Evolutionary conservation across 305 asterid genomes (phyloP).

Genomic region (Solanum hybrid): DNA sequence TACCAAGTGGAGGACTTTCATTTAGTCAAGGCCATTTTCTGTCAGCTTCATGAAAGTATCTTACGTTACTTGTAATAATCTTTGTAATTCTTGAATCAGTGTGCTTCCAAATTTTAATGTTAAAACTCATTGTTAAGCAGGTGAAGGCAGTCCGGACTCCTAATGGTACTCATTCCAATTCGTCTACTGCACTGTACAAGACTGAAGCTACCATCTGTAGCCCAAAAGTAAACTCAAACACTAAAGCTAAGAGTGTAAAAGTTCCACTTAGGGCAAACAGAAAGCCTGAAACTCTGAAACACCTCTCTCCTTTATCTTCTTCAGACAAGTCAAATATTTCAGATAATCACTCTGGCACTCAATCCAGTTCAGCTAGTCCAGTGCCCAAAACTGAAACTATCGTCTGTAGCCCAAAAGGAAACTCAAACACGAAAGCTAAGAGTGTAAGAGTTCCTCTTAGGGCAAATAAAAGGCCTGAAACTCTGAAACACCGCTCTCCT

Average conservation of each 20-base stretch:
- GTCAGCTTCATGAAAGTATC: neutral
- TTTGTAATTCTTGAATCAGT: neutral
- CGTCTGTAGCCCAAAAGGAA: slow-evolving; percentile 33
- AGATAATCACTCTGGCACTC: slow-evolving; percentile 10
- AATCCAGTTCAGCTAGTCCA: neutral
- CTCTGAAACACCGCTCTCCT: slow-evolving; percentile 26
- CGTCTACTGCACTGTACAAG: slow-evolving; percentile 30
- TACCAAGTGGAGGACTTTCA: neutral
- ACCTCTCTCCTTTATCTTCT: slow-evolving; percentile 18
- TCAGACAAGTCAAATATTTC: slow-evolving; percentile 22
- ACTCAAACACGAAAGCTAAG: slow-evolving; percentile 48
- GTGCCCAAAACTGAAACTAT: slow-evolving; percentile 33
- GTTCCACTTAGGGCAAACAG: slow-evolving; percentile 22
- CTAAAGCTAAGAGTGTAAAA: slow-evolving; percentile 44
- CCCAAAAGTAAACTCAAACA: slow-evolving; percentile 42
- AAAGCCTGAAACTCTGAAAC: slow-evolving; percentile 32
- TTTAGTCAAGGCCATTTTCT: neutral
- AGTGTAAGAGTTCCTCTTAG: slow-evolving; percentile 28
- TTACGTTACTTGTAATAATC: neutral
- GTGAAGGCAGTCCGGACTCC: slow-evolving; percentile 64
- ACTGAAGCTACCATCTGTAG: slow-evolving; percentile 31
- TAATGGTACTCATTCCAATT: slow-evolving; percentile 34
- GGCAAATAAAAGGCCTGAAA: slow-evolving; percentile 24
- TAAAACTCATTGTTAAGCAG: slow-evolving; percentile 32
- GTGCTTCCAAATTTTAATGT: neutral